These are phyloP conservation scores for Huntiella abstrusa DNA, from an alignment of 2,329 filamentous ascomycete species.

Conservation along the genomic window DNA sequence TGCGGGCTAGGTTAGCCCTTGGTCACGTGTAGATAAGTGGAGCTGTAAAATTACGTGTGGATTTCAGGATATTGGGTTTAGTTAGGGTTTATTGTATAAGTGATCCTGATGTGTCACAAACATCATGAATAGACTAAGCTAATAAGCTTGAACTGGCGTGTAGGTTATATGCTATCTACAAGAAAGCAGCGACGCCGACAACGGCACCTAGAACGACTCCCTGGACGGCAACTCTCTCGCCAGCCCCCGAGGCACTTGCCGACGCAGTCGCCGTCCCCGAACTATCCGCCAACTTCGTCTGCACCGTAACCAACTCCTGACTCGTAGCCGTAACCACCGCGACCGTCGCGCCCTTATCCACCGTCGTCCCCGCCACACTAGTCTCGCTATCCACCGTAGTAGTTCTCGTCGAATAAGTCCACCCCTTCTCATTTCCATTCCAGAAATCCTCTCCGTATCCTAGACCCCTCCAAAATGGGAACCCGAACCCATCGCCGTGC, in stretches of 20 bases:
- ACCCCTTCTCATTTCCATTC: constrained; percentile 13
- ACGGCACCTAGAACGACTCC: constrained; percentile 13
- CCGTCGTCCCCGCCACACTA: constrained; percentile 8
- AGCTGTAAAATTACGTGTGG: too few species aligned
- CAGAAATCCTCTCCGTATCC: constrained; percentile 13
- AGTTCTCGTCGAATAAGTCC: constrained; percentile 14
- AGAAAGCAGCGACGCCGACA: constrained; percentile 12
- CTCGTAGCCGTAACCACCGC: constrained; percentile 11
- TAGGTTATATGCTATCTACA: constrained; percentile 11
- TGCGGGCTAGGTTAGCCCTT: too few species aligned
- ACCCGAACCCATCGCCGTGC: constrained; percentile 13
- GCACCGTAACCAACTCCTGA: constrained; percentile 11
- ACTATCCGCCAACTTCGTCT: constrained; percentile 13
- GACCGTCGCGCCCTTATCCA: constrained; percentile 9
- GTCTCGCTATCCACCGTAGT: constrained; percentile 11
- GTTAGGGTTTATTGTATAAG: too few species aligned
- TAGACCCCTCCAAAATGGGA: constrained; percentile 14
- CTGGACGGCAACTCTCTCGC: constrained; percentile 10
- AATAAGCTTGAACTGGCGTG: too few species aligned
- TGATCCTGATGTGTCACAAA: too few species aligned
- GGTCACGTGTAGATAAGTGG: too few species aligned
- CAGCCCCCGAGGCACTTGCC: constrained; percentile 7
- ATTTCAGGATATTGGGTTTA: too few species aligned
- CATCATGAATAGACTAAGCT: too few species aligned
- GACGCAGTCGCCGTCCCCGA: constrained; percentile 7